phyloP scores from a whole-genome alignment of 139 green algal genomes.

The Chlamydomonas sp. region DNA sequence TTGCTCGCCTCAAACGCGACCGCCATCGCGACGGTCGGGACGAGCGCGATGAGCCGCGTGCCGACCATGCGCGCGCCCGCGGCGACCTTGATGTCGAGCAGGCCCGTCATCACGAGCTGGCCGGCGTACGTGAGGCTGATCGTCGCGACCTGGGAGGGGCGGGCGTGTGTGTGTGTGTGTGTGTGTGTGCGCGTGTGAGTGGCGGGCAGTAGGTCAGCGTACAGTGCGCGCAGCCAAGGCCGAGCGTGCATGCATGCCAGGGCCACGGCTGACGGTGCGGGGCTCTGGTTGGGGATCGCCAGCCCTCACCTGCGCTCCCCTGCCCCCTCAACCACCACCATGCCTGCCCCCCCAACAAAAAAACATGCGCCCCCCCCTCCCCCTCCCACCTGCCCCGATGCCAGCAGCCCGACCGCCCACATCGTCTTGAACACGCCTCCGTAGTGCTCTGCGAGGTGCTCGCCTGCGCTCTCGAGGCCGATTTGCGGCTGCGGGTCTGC shows the following conservation, averaged over 20 bases:
- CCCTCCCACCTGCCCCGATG: slow-evolving; percentile 41
- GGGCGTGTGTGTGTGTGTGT: no score
- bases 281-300: no score
- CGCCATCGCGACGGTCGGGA: slow-evolving; percentile 38
- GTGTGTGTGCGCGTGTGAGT: no score
- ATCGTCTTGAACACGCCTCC: slow-evolving; percentile 30
- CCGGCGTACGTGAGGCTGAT: slow-evolving; percentile 59
- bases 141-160: slow-evolving; percentile 41
- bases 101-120: slow-evolving; percentile 63
- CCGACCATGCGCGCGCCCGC: slow-evolving; percentile 21
- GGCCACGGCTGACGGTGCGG: no score
- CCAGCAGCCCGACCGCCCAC: slow-evolving; percentile 49
- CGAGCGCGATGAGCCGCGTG: slow-evolving; percentile 39
- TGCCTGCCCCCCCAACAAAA: no score
- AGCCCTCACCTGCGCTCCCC: no score
- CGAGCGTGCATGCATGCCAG: no score
- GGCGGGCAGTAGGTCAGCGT: no score
- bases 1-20: slow-evolving; percentile 26
- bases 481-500: slow-evolving; percentile 21
- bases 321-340: no score
- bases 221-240: no score
- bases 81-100: slow-evolving; percentile 39
- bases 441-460: slow-evolving; percentile 32
- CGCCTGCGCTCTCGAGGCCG: slow-evolving; percentile 52
- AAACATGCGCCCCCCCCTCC: no score